Evolutionary conservation across 495 filamentous ascomycete genomes (phyloP), one percentile per base, ranked within the genome.

Genomic region (Penicillium atrosanguineum): DNA sequence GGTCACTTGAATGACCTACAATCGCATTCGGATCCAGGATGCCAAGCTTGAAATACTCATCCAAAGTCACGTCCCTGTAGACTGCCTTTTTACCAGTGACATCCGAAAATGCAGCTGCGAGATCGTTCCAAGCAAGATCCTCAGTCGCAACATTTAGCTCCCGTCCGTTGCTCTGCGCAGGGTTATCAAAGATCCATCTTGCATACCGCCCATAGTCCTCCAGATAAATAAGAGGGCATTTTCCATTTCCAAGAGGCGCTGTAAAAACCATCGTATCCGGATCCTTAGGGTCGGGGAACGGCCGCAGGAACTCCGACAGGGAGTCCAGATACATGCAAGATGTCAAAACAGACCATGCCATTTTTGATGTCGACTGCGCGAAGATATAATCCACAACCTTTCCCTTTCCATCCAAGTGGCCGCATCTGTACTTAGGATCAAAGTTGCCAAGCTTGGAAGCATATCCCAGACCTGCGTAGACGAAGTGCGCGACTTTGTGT

Each of bases 401-500:
- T 8, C 28, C 52, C 60, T 84, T 44, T 7, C 18, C 51, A 14
- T 53, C 51, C 0, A 46, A 31, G 46, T 53, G 51, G 3, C 51
- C 51, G 34, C 51, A 53, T 25, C 43, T 12, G 31, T 53, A 53
- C 18, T 39, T 47, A 6, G 11, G 31, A 19, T 46, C 15, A 18
- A 31, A 31, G 28, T 31, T 70, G 80, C 1, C 72, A 74, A 43
- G 68, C 64, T 79, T 77, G 46, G 68, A 69, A 23, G 23, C 23
- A 23, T 23, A 23, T 23, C 5, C 42, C 6, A 19, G 4, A 43
- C 18, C 18, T 7, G 41, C 41, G 50, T 77, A 79, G 4, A 83
- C 62, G 63, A 78, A 84, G 23, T 23, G 23, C 59, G 73, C 64
- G 19, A 82, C 70, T 9, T 76, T 76, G 39, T 63, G 59, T 50